Evolutionary conservation across 1,284 basidiomycete genomes (phyloP).

Genomic region (Trametes pubescens): DNA sequence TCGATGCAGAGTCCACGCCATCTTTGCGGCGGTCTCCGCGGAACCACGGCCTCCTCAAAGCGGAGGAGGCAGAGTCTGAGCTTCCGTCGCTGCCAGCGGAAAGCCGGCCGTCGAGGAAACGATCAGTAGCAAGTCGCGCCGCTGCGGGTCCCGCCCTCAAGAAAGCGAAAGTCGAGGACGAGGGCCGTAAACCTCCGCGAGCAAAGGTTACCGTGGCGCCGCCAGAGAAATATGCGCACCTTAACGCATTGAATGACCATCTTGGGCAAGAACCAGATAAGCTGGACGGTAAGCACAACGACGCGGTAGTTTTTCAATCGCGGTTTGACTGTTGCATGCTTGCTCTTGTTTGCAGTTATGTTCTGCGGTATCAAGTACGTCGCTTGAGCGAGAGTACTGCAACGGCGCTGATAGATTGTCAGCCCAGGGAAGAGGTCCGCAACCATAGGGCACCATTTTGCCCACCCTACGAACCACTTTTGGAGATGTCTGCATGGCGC

Average conservation of each 20-base stretch:
- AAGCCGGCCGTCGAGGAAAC: constrained; percentile 13
- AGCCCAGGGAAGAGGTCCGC: constrained; percentile 71
- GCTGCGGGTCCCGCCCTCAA: constrained; percentile 1
- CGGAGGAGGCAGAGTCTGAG: constrained; percentile 20
- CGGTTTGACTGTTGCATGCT: background rate
- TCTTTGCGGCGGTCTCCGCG: constrained; percentile 20
- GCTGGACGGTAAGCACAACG: constrained; percentile 51
- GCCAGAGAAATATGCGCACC: constrained; percentile 46
- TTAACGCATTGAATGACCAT: constrained; percentile 49
- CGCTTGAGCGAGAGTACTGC: background rate
- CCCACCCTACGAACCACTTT: constrained; percentile 75
- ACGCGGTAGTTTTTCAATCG: too few relatives aligned
- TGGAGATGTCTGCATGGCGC: constrained; percentile 66
- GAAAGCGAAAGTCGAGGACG: background rate
- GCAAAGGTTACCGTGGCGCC: constrained; percentile 39
- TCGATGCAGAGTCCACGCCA: constrained; percentile 14
- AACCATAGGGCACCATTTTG: constrained; percentile 74
- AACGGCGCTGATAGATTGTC: background rate
- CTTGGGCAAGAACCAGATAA: constrained; percentile 42
- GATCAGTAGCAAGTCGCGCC: background rate
- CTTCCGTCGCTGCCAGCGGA: constrained; percentile 5
- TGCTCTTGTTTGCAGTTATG: constrained; percentile 38
- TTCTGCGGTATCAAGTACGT: constrained; percentile 45
- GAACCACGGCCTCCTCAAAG: background rate
- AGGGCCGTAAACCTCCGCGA: constrained; percentile 3